Evolutionary conservation across 495 filamentous ascomycete genomes (phyloP), one percentile per base, ranked within the genome.

Genomic region (Aspergillus diversus): DNA sequence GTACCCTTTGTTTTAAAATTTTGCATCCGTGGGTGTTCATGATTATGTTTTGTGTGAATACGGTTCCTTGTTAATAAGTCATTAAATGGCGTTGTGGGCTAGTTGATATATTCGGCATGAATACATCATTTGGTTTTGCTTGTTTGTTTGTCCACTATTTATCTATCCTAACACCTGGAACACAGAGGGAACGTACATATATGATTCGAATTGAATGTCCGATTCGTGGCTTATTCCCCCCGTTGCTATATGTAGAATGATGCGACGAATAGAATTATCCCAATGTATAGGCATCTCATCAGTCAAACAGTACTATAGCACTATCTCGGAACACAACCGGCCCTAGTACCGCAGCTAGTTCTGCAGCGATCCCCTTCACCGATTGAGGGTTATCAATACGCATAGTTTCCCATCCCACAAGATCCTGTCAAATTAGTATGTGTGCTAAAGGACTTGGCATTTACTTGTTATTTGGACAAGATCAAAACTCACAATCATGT

Each of bases 331-430:
- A 83, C 51, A 92, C 66, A 7, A 87, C 86, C 7, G 86, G 84
- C 3, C 94, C 94, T 46, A 97, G 75, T 5, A 82, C 86, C 7
- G 94, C 90, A 8, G 90, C 89, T 39, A 96, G 74, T 69, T 97
- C 92, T 6, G 85, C 90, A 47, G 95, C 75, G 43, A 87, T 80
- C 0, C 85, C 86, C 73, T 90, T 92, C 33, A 92, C 64, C 0
- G 80, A 78, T 32, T 76, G 73, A 5, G 80, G 70, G 60, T 87
- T 77, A 13, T 72, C 71, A 11, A 90, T 74, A 12, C 79, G 66
- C 63, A 87, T 83, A n/a, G 69, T 63, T 11, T 89, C 84, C 91
- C 90, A 97, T 7, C 79, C 75, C 21, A 87, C 81, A 17, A 93
- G 75, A 66, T 90, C 87, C 80, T 73, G 70, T 21, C 58, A 63